A percentile compares a stretch with the other conserved stretches of the same genome.
phyloP scores from a whole-genome alignment of 768 basidiomycete genomes.

The Mycena latifolia region DNA sequence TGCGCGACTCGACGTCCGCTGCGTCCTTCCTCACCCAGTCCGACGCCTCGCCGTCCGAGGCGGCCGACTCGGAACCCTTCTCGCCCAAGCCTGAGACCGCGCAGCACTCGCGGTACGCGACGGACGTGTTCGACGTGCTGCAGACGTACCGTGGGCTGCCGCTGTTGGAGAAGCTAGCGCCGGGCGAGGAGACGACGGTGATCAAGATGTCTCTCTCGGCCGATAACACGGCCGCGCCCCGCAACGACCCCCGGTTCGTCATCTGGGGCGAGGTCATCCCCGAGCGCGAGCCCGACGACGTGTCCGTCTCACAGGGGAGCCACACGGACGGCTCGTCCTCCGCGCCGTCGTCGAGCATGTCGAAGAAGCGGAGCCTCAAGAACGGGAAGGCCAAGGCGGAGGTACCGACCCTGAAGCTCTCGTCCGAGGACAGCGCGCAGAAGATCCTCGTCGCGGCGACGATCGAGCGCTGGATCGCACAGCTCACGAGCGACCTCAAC shows the following conservation, averaged over 20 bases:
- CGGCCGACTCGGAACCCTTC: slow-evolving; percentile 33
- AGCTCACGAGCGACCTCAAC: slow-evolving; percentile 87
- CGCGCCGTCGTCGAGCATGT: slow-evolving; percentile 47
- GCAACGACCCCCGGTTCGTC: slow-evolving; percentile 92
- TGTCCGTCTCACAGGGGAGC: slow-evolving; percentile 54
- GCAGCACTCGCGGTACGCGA: slow-evolving; percentile 74
- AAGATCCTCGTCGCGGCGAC: slow-evolving; percentile 87
- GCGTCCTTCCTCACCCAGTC: slow-evolving; percentile 34
- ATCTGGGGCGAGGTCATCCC: slow-evolving; percentile 81
- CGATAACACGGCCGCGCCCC: slow-evolving; percentile 78
- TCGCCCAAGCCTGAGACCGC: slow-evolving; percentile 60
- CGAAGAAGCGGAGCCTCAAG: slow-evolving; percentile 52
- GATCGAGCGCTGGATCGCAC: slow-evolving; percentile 94
- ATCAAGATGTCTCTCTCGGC: slow-evolving; percentile 78
- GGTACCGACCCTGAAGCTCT: slow-evolving; percentile 37
- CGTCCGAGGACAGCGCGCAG: slow-evolving; percentile 46
- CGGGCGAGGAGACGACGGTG: slow-evolving; percentile 72
- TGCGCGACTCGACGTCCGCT: slow-evolving; percentile 33
- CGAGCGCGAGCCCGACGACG: slow-evolving; percentile 49
- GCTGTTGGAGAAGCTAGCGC: slow-evolving; percentile 73
- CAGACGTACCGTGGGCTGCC: slow-evolving; percentile 86
- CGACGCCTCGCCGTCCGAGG: slow-evolving; percentile 17
- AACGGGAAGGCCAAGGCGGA: slow-evolving; percentile 47
- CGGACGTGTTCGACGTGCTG: slow-evolving; percentile 83
- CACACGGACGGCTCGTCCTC: slow-evolving; percentile 55